Evolutionary conservation across 2,329 filamentous ascomycete genomes (phyloP).

Genomic region (Penicillium janthinellum): DNA sequence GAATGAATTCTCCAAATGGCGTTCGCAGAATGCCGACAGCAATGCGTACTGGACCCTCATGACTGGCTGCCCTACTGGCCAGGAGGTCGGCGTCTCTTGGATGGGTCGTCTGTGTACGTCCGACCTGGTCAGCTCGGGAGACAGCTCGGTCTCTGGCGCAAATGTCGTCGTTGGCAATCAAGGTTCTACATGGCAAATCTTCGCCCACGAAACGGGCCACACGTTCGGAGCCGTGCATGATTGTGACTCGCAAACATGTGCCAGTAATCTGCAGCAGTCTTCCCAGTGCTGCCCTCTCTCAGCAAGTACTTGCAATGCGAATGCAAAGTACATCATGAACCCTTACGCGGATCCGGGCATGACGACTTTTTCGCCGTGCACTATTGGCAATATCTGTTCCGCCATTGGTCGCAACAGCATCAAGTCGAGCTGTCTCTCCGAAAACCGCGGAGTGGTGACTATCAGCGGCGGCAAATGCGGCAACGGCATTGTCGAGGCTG

Average conservation of each 20-base stretch:
- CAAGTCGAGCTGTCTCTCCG: constrained; percentile 74
- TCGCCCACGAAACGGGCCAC: constrained; percentile 91
- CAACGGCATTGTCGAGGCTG: constrained; percentile 93
- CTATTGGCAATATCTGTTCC: constrained; percentile 90
- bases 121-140: constrained; percentile 52
- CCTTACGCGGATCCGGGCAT: constrained; percentile 77
- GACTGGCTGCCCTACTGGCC: constrained; percentile 76
- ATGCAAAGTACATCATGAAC: constrained; percentile 90
- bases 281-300: constrained; percentile 82
- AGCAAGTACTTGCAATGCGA: constrained; percentile 68
- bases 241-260: constrained; percentile 71
- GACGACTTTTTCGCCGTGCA: constrained; percentile 81
- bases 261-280: constrained; percentile 60
- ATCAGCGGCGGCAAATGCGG: constrained; percentile 86
- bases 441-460: constrained; percentile 80
- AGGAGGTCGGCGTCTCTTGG: constrained; percentile 91
- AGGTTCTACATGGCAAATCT: constrained; percentile 89
- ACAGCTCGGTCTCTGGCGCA: constrained; percentile 76
- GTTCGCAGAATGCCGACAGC: constrained; percentile 71
- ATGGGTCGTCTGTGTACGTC: constrained; percentile 78
- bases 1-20: constrained; percentile 86
- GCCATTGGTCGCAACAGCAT: constrained; percentile 77
- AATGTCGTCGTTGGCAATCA: constrained; percentile 86
- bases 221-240: constrained; percentile 97
- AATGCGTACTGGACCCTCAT: constrained; percentile 95